phyloP scores from a whole-genome alignment of 306 rosid species.

The Sicyos edulis region DNA sequence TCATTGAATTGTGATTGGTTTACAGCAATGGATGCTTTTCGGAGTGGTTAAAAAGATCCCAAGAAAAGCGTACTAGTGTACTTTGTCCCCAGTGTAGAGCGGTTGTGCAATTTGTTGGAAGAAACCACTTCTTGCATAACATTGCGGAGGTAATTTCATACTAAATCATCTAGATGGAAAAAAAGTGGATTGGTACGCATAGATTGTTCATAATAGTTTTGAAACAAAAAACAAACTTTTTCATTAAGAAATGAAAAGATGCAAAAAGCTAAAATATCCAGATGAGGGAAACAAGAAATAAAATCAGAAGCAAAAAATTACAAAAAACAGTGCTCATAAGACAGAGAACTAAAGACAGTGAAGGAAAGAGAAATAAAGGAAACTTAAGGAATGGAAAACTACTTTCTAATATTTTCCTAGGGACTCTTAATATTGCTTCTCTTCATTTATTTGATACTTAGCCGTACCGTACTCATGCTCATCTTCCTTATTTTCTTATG shows the following conservation, averaged over 20 bases:
- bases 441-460: not conserved
- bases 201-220: not conserved
- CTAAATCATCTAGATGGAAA: slow-evolving; percentile 19
- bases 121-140: slow-evolving; percentile 70
- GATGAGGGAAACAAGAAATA: too few relatives aligned
- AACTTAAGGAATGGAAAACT: too few relatives aligned
- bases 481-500: not conserved
- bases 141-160: slow-evolving; percentile 46
- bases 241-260: too few relatives aligned
- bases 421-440: not conserved
- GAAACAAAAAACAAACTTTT: too few relatives aligned
- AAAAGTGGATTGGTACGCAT: not conserved
- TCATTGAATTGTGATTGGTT: slow-evolving; percentile 22
- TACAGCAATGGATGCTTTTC: slow-evolving; percentile 95
- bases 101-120: slow-evolving; percentile 78
- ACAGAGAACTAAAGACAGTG: too few relatives aligned
- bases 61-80: slow-evolving; percentile 53
- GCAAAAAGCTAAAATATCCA: too few relatives aligned
- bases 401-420: not conserved
- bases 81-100: slow-evolving; percentile 96
- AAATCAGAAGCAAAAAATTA: too few relatives aligned
- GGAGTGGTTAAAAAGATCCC: slow-evolving; percentile 79
- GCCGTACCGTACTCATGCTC: not conserved
- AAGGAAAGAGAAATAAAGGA: too few relatives aligned
- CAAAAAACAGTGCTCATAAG: too few relatives aligned